These are phyloP conservation scores for Penicillium psychrofluorescens DNA, from an alignment of 495 filamentous ascomycete species.

Conservation along the genomic window DNA sequence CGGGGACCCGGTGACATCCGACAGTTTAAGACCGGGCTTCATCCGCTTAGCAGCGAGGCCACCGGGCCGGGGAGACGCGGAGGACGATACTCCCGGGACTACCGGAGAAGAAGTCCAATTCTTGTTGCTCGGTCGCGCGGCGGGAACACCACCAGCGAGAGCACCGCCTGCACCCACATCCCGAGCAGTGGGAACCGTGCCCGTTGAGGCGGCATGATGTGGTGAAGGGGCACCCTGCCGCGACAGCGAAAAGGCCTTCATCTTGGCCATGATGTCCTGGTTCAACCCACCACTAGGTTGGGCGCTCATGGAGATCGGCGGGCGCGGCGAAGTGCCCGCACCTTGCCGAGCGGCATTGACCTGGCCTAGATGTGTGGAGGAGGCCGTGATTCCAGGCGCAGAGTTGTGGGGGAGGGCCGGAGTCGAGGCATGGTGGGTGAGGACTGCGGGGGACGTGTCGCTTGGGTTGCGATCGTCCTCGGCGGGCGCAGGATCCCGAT, in stretches of 20 bases:
- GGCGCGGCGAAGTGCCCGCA: conserved; percentile 35
- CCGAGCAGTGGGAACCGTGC: conserved; percentile 24
- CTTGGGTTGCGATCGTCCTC: conserved; percentile 19
- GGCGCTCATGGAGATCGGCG: conserved; percentile 46
- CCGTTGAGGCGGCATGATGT: conserved; percentile 27
- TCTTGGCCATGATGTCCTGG: conserved; percentile 74
- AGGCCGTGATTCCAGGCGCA: conserved; percentile 53
- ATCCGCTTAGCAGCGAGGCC: conserved; percentile 49
- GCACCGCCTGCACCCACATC: conserved; percentile 21
- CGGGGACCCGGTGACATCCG: conserved; percentile 37
- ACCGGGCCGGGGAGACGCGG: conserved; percentile 34
- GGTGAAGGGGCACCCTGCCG: conserved; percentile 45
- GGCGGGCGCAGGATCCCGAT: conserved; percentile 11
- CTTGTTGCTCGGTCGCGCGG: conserved; percentile 30
- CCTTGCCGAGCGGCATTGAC: conserved; percentile 69
- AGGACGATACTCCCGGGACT: conserved; percentile 18
- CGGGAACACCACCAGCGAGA: conserved; percentile 32
- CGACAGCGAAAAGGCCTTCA: conserved; percentile 68
- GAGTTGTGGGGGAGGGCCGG: conserved; percentile 23
- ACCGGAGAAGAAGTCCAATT: conserved; percentile 48
- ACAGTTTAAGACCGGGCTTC: conserved; percentile 45
- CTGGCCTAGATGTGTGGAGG: conserved; percentile 74
- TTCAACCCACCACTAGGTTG: conserved; percentile 52
- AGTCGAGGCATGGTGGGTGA: conserved; percentile 9
- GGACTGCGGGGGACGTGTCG: background rate